A percentile compares a stretch with the other conserved stretches of the same genome.
Evolutionary conservation across 2,329 filamentous ascomycete species (phyloP).

Genomic region (Orbilia javanica): DNA sequence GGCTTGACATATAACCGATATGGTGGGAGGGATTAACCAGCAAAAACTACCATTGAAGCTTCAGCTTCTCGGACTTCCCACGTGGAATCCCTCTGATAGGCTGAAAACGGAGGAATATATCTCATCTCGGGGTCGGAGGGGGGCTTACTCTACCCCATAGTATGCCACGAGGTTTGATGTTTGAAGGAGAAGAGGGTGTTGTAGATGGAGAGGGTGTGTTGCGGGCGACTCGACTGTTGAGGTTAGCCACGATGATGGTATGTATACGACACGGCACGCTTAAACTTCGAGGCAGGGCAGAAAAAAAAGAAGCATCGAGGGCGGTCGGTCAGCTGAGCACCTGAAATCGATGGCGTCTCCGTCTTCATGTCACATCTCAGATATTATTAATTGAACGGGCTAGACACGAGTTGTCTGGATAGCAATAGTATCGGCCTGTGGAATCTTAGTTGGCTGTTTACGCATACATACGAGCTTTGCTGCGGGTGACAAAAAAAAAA

Average conservation of each 20-base stretch:
- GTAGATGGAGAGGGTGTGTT: conserved; percentile 31
- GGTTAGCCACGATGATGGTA: background rate
- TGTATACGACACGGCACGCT: conserved; percentile 21
- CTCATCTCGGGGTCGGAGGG: background rate
- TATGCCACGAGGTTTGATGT: conserved; percentile 27
- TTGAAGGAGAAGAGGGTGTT: conserved; percentile 25
- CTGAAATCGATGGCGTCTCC: conserved; percentile 17
- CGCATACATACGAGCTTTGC: background rate
- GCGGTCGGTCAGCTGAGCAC: conserved; percentile 43
- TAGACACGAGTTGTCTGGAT: conserved; percentile 26
- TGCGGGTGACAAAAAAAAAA: conserved; percentile 17
- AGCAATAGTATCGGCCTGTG: conserved; percentile 11
- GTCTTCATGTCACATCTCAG: conserved; percentile 37
- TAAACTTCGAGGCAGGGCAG: conserved; percentile 41
- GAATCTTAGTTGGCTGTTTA: conserved; percentile 20
- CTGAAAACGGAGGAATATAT: conserved; percentile 20
- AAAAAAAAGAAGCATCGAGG: background rate
- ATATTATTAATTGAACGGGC: conserved; percentile 34
- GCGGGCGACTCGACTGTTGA: background rate
- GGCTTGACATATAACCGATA: conserved; percentile 32
- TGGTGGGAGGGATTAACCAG: background rate
- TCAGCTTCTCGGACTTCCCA: conserved; percentile 16
- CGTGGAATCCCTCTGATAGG: conserved; percentile 42
- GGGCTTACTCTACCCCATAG: too few species aligned
- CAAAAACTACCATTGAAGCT: conserved; percentile 1